Percentiles rank a stretch among this genome's conserved stretches.
These are phyloP conservation scores for Paramyrothecium roridum DNA, from an alignment of 2,329 filamentous ascomycete genomes.

Conservation along the genomic window DNA sequence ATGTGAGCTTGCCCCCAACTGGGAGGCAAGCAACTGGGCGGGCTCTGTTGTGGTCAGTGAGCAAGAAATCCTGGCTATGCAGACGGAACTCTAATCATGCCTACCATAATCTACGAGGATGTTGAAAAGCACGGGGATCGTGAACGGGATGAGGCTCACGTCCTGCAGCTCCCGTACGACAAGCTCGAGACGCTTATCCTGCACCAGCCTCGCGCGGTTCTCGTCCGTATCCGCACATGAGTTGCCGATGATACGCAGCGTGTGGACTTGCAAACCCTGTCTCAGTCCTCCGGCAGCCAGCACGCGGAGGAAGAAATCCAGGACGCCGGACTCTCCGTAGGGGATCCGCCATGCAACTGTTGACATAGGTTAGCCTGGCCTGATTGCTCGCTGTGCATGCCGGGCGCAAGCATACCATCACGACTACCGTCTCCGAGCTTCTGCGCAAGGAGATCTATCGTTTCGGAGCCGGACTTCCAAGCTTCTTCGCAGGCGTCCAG, in stretches of 20 bases:
- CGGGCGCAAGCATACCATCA: conserved; percentile 41
- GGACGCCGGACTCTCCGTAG: conserved; percentile 54
- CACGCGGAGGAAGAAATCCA: conserved; percentile 52
- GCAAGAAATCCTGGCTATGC: background rate
- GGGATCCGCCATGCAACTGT: conserved; percentile 55
- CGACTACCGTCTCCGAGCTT: conserved; percentile 54
- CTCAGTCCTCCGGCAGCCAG: conserved; percentile 34
- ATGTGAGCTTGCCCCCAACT: conserved; percentile 45
- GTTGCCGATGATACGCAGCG: conserved; percentile 58
- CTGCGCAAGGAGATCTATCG: conserved; percentile 45
- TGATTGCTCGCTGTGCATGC: background rate
- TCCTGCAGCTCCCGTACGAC: conserved; percentile 47
- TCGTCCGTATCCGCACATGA: conserved; percentile 62
- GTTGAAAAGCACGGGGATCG: conserved; percentile 60
- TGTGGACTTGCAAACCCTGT: conserved; percentile 47
- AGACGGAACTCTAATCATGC: conserved; percentile 7
- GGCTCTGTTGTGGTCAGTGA: conserved; percentile 39
- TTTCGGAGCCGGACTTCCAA: conserved; percentile 34
- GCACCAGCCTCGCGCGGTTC: conserved; percentile 54
- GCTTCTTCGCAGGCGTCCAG: conserved; percentile 35
- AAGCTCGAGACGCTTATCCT: conserved; percentile 40
- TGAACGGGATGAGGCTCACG: conserved; percentile 46
- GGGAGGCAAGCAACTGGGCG: conserved; percentile 53
- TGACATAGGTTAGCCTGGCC: background rate
- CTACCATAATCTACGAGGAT: conserved; percentile 61